Evolutionary conservation across 2,329 filamentous ascomycete species (phyloP).

Genomic region (Fusarium foetens): DNA sequence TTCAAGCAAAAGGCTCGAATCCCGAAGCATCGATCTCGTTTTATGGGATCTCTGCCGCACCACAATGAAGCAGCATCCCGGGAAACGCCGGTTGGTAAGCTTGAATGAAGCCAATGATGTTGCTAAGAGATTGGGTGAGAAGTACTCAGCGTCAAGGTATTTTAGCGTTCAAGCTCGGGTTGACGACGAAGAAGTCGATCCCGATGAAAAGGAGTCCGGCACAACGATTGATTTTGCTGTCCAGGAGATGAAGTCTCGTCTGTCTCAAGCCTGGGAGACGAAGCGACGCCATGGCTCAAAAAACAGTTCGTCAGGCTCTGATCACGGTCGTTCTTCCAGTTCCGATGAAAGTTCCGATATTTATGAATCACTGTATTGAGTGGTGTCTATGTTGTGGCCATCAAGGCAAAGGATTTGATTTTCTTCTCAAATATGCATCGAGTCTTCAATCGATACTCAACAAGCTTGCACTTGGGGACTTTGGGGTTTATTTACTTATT

Average conservation of each 20-base stretch:
- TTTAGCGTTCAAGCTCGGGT: constrained; percentile 48
- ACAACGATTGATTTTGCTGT: constrained; percentile 47
- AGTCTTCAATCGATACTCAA: neutral
- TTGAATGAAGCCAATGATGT: constrained; percentile 69
- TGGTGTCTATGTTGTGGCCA: neutral
- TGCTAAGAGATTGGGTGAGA: constrained; percentile 65
- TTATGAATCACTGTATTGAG: neutral
- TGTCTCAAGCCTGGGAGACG: constrained; percentile 35
- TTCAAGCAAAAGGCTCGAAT: constrained; percentile 4
- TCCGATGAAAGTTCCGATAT: neutral
- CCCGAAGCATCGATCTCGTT: constrained; percentile 32
- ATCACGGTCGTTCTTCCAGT: neutral
- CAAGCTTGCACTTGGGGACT: neutral
- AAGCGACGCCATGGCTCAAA: neutral
- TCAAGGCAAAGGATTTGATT: neutral
- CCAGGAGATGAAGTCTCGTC: constrained; percentile 28
- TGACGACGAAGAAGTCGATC: constrained; percentile 31
- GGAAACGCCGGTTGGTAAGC: constrained; percentile 61
- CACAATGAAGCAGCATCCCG: constrained; percentile 46
- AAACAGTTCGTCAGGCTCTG: neutral
- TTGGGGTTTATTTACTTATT: neutral
- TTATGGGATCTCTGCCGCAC: constrained; percentile 51
- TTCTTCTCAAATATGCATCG: neutral
- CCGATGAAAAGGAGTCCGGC: constrained; percentile 36
- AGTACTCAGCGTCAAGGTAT: constrained; percentile 52